Evolutionary conservation across 345 rosid genomes (phyloP).

Genomic region (Acer saccharum): DNA sequence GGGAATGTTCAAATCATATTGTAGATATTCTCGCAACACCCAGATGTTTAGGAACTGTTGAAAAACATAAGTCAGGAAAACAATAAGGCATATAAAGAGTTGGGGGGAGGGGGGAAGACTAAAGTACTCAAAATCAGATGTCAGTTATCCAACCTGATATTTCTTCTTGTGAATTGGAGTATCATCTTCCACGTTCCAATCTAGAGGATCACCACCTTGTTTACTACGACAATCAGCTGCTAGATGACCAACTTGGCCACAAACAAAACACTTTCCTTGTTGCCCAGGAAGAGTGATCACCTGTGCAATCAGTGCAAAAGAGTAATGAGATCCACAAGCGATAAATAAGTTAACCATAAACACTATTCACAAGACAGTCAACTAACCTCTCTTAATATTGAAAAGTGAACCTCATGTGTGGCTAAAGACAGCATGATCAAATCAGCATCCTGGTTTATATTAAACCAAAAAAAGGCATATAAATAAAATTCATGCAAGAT

Average conservation of each 20-base stretch:
- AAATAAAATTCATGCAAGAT: neutral
- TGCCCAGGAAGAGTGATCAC: slow-evolving; percentile 88
- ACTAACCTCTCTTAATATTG: slow-evolving; percentile 93
- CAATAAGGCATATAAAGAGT: neutral
- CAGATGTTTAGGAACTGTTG: slow-evolving; percentile 87
- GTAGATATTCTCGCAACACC: slow-evolving; percentile 91
- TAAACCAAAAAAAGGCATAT: neutral
- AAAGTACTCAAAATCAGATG: slow-evolving; percentile 8
- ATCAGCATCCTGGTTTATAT: slow-evolving; percentile 87
- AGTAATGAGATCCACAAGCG: slow-evolving; percentile 12
- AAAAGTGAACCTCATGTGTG: slow-evolving; percentile 97
- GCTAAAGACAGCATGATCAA: slow-evolving; percentile 96
- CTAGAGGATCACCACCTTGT: slow-evolving; percentile 39
- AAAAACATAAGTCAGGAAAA: slow-evolving; percentile 23
- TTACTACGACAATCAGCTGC: slow-evolving; percentile 93
- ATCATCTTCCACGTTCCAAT: slow-evolving; percentile 57
- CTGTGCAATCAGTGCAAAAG: slow-evolving; percentile 36
- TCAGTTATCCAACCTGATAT: slow-evolving; percentile 72
- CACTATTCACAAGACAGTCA: slow-evolving; percentile 16
- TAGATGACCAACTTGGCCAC: slow-evolving; percentile 95
- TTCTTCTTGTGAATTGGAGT: slow-evolving; percentile 92
- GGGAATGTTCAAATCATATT: slow-evolving; percentile 81
- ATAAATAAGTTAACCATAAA: neutral
- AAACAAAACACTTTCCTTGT: slow-evolving; percentile 85
- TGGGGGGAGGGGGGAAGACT: neutral